Evolutionary conservation across 2,329 filamentous ascomycete genomes (phyloP).

Genomic region (Phymatotrichopsis omnivora): DNA sequence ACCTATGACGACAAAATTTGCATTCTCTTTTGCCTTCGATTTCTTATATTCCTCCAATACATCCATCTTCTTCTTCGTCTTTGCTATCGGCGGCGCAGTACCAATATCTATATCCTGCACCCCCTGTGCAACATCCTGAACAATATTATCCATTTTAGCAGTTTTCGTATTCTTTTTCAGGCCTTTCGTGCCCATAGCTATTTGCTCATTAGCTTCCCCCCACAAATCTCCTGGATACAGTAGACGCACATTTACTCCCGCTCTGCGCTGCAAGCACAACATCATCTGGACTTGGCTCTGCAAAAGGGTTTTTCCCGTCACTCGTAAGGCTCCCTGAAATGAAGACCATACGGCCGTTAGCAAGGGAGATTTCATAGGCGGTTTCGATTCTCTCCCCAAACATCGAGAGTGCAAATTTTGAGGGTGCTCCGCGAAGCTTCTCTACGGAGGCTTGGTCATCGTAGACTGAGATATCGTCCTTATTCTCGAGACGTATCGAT

Average conservation of each 20-base stretch:
- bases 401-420: conserved; percentile 38
- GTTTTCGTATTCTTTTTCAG: conserved; percentile 38
- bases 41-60: conserved; percentile 73
- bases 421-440: conserved; percentile 28
- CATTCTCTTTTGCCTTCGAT: conserved; percentile 63
- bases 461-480: neutral
- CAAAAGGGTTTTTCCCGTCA: conserved; percentile 54
- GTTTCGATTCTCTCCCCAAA: conserved; percentile 35
- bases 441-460: neutral
- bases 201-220: neutral
- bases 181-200: conserved; percentile 21
- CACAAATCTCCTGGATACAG: neutral
- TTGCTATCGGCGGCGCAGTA: conserved; percentile 47
- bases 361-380: conserved; percentile 12
- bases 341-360: conserved; percentile 30
- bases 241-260: conserved; percentile 35
- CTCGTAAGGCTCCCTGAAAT: conserved; percentile 34
- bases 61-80: conserved; percentile 63
- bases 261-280: conserved; percentile 74
- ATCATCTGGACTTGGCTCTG: conserved; percentile 84
- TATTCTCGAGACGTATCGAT: conserved; percentile 12
- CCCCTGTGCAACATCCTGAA: conserved; percentile 35
- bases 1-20: conserved; percentile 91
- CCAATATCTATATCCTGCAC: conserved; percentile 41
- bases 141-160: conserved; percentile 42